These are phyloP conservation scores for Amaranthus hypochondriacus DNA, from an alignment of 148 eudicot species.

Conservation along the genomic window DNA sequence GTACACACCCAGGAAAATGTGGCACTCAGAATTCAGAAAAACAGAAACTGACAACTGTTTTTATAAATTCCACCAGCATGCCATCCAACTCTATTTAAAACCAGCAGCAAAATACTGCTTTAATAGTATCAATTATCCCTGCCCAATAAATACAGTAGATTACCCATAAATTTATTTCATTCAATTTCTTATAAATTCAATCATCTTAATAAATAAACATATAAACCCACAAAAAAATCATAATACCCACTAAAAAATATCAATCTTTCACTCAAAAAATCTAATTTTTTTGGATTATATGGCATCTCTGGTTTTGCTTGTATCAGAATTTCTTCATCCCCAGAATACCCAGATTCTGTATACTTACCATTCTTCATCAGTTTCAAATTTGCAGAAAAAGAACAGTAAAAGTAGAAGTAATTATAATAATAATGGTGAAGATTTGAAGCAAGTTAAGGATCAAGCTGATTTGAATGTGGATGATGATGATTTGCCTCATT, in stretches of 20 bases:
- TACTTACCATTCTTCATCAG: conserved; percentile 1
- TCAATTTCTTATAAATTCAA: background rate
- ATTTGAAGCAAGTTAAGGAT: background rate
- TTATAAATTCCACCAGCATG: background rate
- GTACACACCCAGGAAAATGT: no score
- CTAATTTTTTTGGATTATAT: background rate
- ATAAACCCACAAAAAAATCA: background rate
- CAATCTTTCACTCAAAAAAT: background rate
- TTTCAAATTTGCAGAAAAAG: conserved; percentile 3
- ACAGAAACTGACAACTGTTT: conserved; percentile 2
- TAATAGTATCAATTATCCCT: no score
- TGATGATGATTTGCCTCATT: conserved; percentile 19
- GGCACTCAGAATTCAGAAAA: background rate
- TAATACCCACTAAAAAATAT: background rate
- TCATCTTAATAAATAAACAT: background rate
- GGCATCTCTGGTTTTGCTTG: conserved; percentile 33
- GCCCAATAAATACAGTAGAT: background rate
- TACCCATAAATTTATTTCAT: background rate
- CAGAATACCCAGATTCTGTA: conserved; percentile 13
- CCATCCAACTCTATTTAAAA: conserved; percentile 5
- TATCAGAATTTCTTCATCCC: conserved; percentile 32
- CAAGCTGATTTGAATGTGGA: background rate
- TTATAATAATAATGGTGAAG: background rate
- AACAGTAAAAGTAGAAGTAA: background rate
- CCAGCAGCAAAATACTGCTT: conserved; percentile 7